Evolutionary conservation across 2,329 filamentous ascomycete species (phyloP).

Genomic region (Monilinia laxa): DNA sequence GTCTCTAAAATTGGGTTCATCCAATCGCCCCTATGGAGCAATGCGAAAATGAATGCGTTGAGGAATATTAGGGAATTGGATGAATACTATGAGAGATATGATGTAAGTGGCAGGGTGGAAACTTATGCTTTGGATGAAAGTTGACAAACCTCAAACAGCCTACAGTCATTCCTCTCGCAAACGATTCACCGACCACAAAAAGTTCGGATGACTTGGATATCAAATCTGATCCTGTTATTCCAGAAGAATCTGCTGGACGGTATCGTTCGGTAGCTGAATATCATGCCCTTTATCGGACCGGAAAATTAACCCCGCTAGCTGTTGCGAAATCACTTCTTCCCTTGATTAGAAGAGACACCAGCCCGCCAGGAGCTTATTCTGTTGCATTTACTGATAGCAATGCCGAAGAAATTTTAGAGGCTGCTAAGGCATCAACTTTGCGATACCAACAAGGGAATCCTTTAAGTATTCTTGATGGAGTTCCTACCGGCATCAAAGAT

Average conservation of each 20-base stretch:
- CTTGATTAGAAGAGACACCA: constrained; percentile 61
- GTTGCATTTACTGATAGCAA: constrained; percentile 71
- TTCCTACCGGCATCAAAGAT: constrained; percentile 83
- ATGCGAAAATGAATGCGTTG: constrained; percentile 57
- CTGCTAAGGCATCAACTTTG: constrained; percentile 70
- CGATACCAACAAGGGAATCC: constrained; percentile 67
- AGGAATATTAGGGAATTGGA: constrained; percentile 50
- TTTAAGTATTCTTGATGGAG: constrained; percentile 72
- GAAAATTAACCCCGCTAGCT: constrained; percentile 67
- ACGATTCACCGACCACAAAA: constrained; percentile 21
- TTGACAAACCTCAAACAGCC: constrained; percentile 45
- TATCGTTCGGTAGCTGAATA: constrained; percentile 77
- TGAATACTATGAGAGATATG: constrained; percentile 47
- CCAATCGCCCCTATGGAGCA: constrained; percentile 66
- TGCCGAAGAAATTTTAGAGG: constrained; percentile 60
- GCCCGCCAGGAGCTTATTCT: constrained; percentile 59
- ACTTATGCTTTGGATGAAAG: neutral
- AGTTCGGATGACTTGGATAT: constrained; percentile 43
- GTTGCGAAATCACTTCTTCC: constrained; percentile 71
- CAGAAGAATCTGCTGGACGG: constrained; percentile 47
- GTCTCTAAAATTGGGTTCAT: constrained; percentile 60
- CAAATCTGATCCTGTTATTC: constrained; percentile 45
- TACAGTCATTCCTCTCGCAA: constrained; percentile 54
- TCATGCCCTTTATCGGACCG: constrained; percentile 69
- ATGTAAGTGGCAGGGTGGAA: constrained; percentile 44